These are phyloP conservation scores for Solanum microdontum DNA, from an alignment of 257 asterid species.

Conservation along the genomic window DNA sequence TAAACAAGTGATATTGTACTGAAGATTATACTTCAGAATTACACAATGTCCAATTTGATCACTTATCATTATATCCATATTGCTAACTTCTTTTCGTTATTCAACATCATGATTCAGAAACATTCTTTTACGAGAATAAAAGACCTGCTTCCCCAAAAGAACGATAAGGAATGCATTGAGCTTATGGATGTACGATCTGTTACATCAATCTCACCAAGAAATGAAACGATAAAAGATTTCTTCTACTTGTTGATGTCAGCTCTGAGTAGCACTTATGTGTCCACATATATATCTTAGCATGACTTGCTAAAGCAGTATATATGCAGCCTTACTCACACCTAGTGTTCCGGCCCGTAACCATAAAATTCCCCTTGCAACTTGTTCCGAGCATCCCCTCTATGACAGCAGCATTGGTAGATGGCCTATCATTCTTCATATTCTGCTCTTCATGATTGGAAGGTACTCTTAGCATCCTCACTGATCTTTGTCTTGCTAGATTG, in stretches of 20 bases:
- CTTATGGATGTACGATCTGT: background rate
- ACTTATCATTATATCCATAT: background rate
- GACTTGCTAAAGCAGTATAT: too few species aligned
- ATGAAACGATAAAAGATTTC: background rate
- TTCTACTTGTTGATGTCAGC: background rate
- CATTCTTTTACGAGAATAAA: background rate
- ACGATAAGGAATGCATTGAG: background rate
- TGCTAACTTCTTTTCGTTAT: background rate
- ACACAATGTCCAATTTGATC: background rate
- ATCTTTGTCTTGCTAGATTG: background rate
- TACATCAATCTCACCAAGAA: background rate
- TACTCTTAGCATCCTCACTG: background rate
- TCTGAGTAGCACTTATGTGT: background rate
- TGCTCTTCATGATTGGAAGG: background rate
- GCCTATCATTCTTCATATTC: background rate
- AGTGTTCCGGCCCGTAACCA: background rate
- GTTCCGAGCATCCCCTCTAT: conserved; percentile 13
- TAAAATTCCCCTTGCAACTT: too few species aligned
- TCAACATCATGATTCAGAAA: background rate
- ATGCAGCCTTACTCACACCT: too few species aligned
- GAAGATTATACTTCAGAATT: background rate
- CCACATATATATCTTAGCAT: too few species aligned
- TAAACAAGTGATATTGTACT: background rate
- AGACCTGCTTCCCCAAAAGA: background rate
- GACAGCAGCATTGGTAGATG: background rate